Conservation (phyloP, 306 rosid species). For the Inga oerstediana region DNA sequence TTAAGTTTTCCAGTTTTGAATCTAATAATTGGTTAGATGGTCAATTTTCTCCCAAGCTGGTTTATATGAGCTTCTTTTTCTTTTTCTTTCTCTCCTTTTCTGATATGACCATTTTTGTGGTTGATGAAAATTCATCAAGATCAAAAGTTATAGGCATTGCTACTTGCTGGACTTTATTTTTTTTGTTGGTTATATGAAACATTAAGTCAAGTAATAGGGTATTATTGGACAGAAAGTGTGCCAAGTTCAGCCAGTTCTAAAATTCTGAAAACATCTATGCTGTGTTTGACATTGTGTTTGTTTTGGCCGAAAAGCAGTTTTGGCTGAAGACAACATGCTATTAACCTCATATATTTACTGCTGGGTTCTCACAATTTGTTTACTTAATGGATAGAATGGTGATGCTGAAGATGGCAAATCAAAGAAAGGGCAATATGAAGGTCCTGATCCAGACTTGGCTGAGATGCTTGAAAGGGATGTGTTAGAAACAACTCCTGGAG, state of each 20-base stretch:
- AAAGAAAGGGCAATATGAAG: conserved; percentile 81
- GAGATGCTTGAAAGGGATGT: conserved; percentile 98
- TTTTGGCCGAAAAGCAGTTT: neutral
- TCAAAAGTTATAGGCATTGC: neutral
- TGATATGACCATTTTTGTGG: neutral
- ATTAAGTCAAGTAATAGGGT: neutral
- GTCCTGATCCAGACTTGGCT: conserved; percentile 98
- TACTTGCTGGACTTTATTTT: neutral
- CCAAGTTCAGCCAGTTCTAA: conserved; percentile 5
- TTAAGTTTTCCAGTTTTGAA: neutral
- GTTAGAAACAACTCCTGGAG: conserved; percentile 95
- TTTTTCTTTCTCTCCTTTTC: neutral
- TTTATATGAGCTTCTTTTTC: neutral
- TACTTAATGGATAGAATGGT: conserved; percentile 49
- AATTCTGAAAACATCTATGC: conserved; percentile 2
- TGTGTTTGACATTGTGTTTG: neutral
- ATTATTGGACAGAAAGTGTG: neutral
- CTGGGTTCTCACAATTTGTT: conserved; percentile 13
- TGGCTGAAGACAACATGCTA: neutral
- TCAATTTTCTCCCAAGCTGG: neutral
- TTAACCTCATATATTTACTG: conserved; percentile 15
- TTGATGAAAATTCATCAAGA: neutral
- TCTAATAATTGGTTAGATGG: neutral
- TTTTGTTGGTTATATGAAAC: neutral
- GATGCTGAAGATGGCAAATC: conserved; percentile 89